Evolutionary conservation across 106 monocot species (phyloP).

Genomic region (Cymbidium sinense): DNA sequence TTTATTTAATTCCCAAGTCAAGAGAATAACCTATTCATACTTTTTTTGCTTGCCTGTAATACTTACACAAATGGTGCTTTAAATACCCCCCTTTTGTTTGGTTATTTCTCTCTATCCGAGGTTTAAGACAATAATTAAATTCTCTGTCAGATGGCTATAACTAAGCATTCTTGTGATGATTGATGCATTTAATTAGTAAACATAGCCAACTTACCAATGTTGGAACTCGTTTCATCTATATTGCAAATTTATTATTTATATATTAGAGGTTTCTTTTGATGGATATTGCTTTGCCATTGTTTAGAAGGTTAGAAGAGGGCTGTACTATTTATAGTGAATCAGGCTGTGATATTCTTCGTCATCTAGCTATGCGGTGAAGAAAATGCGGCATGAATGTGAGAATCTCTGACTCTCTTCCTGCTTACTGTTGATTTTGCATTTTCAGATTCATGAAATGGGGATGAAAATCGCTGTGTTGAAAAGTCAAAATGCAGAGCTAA

Average conservation of each 20-base stretch:
- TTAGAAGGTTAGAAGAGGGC: background rate
- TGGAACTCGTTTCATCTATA: background rate
- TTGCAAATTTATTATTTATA: background rate
- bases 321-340: background rate
- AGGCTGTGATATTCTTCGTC: background rate
- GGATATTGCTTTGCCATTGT: background rate
- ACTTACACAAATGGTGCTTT: background rate
- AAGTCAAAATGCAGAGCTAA: conserved; percentile 81
- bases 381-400: background rate
- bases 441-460: conserved; percentile 88
- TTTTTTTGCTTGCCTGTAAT: background rate
- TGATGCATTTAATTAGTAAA: background rate
- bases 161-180: background rate
- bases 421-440: conserved; percentile 9
- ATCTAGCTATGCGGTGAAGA: background rate
- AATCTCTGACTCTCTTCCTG: conserved; percentile 2
- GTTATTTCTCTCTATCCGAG: background rate
- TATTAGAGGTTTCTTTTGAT: background rate
- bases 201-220: background rate
- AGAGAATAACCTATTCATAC: background rate
- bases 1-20: background rate
- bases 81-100: background rate
- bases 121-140: background rate
- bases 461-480: conserved; percentile 94
- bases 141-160: background rate